A percentile compares a stretch with the other conserved stretches of the same genome.
Evolutionary conservation across 495 filamentous ascomycete species (phyloP).

Genomic region (Peziza echinospora): DNA sequence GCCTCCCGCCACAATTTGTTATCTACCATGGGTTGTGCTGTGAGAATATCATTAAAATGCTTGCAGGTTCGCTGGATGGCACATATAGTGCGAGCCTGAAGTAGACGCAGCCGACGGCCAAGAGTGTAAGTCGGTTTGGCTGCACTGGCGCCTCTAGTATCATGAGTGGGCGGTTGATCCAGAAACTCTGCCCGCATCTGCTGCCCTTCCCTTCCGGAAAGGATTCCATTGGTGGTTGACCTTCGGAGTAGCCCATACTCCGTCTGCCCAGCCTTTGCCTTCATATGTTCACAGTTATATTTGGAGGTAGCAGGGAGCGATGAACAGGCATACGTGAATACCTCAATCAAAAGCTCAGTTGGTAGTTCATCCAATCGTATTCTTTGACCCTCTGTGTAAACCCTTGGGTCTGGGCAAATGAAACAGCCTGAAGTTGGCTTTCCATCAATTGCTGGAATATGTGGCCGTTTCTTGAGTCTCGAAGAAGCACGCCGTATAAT

Average conservation of each 20-base stretch:
- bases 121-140: too few relatives aligned
- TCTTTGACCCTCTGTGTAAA: neutral
- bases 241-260: neutral
- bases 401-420: neutral
- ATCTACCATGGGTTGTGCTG: slow-evolving; percentile 7
- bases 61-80: slow-evolving; percentile 7
- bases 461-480: too few relatives aligned
- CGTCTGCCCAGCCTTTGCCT: neutral
- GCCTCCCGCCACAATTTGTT: slow-evolving; percentile 14
- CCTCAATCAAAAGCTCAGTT: neutral
- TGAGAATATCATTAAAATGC: slow-evolving; percentile 11
- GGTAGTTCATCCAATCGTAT: neutral
- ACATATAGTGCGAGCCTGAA: neutral
- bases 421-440: too few relatives aligned
- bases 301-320: neutral
- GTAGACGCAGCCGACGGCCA: neutral
- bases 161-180: too few relatives aligned
- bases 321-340: neutral
- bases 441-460: too few relatives aligned
- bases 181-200: neutral
- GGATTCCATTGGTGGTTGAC: neutral
- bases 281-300: neutral
- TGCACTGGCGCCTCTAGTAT: too few relatives aligned
- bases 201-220: neutral
- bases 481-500: too few relatives aligned